Evolutionary conservation across 257 asterid species (phyloP).

Genomic region (Solanum ossicruentum): DNA sequence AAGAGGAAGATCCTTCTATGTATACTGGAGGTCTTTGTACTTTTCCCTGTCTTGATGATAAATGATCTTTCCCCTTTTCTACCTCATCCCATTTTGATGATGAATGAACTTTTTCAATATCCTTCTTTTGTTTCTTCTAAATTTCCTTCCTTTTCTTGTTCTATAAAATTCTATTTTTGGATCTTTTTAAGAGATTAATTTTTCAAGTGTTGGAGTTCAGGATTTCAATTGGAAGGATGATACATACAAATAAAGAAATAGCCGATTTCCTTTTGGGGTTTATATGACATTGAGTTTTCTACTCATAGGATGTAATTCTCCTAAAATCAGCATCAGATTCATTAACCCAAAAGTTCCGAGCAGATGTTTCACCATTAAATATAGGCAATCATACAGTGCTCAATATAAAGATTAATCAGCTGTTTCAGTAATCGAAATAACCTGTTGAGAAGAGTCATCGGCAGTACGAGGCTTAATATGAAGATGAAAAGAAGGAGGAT

Average conservation of each 20-base stretch:
- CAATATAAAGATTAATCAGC: no score
- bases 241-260: background rate
- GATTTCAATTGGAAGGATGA: background rate
- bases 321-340: background rate
- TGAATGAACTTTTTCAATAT: background rate
- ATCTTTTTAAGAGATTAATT: background rate
- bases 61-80: background rate
- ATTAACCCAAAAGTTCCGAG: background rate
- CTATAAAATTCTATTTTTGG: background rate
- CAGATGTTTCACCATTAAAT: no score
- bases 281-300: background rate
- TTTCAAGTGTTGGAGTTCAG: background rate
- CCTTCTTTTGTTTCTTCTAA: background rate
- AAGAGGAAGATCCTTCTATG: background rate
- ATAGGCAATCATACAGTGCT: no score
- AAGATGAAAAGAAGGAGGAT: conserved; percentile 63
- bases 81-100: background rate
- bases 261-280: background rate
- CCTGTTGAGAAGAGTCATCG: conserved; percentile 81
- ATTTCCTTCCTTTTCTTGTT: background rate
- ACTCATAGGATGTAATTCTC: background rate
- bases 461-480: conserved; percentile 89
- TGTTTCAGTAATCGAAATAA: background rate
- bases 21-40: background rate
- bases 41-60: background rate